Evolutionary conservation across 257 asterid genomes (phyloP).

Genomic region (Paulownia fortunei): DNA sequence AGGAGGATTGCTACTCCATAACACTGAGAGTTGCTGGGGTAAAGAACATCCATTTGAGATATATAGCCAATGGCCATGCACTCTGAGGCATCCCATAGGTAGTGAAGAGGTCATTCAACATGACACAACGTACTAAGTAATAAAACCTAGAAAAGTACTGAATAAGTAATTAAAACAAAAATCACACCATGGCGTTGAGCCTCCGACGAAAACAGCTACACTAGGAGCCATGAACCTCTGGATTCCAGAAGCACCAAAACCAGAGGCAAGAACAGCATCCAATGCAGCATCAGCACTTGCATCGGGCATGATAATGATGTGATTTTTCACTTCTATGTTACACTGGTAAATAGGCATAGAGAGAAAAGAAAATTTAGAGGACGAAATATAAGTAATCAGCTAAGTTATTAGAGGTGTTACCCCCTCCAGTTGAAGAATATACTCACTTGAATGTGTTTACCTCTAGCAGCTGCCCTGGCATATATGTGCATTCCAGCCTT

Average conservation of each 20-base stretch:
- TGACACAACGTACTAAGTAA: not conserved
- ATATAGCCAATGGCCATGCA: not conserved
- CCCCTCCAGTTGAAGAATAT: not conserved
- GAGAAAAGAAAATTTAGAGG: not conserved
- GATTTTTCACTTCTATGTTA: conserved; percentile 50
- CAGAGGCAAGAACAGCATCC: conserved; percentile 51
- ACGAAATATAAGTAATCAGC: not conserved
- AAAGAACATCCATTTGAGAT: not conserved
- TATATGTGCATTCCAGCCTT: conserved; percentile 50
- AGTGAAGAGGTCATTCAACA: conserved; percentile 13
- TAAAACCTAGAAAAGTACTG: not conserved
- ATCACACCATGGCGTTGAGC: conserved; percentile 49
- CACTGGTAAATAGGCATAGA: conserved; percentile 35
- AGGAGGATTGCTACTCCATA: not conserved
- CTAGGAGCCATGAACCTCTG: conserved; percentile 48
- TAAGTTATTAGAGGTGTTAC: not conserved
- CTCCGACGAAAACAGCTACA: conserved; percentile 51
- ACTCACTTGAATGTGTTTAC: conserved; percentile 55
- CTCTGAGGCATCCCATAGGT: not conserved
- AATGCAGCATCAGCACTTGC: conserved; percentile 55
- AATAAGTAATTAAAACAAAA: not conserved
- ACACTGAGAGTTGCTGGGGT: not conserved
- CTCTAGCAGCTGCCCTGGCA: conserved; percentile 54
- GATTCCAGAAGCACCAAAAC: conserved; percentile 51
- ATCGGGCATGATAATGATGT: conserved; percentile 53